Evolutionary conservation across 345 rosid species (phyloP), one percentile per base, ranked within the genome.

Genomic region (Lenwebbia sp.): DNA sequence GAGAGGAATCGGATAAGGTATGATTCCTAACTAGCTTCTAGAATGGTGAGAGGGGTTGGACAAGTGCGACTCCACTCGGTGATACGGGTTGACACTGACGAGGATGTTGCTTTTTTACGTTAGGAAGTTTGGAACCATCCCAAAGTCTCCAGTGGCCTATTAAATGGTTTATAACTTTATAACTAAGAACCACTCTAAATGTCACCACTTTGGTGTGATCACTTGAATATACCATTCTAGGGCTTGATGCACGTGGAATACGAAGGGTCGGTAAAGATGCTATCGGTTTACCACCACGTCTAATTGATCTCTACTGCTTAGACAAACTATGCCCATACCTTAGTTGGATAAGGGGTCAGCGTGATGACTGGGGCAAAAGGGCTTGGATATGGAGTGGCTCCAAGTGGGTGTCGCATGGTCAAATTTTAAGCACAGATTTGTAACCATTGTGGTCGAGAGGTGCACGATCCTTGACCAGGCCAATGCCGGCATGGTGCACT

Each of bases 51-150:
- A 65, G 11, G 19, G 76, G 6, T 62, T 28, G 40, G 41, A 1
- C 28, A 62, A 62, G 5, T 28, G 75, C 22, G 37, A 62, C 41
- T 62, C 75, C 22, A 37, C 22, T 15, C 0, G 0, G 75, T 5
- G 0, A 62, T 30, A 30, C 11, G 1, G 5, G 22, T 3, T 0
- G 8, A 30, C 41, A 28, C 21, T 62, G 30, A 28, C 3, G 41
- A 62, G 40, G 22, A 28, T 17, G 17, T 28, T 7, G 75, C 40
- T 28, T 62, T 28, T 28, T 28, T n/a, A 62, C 28, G 22, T 62
- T 22, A 14, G 40, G 15, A 62, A 28, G 75, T 30, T 62, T 7
- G 41, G 75, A 15, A 62, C 40, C 75, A 15, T 30, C 11, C 41
- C 22, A 6, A 62, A 62, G 75, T 62, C 40, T 30, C 17, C 19